Conservation (phyloP, 163 green algal genomes). For the Prototheca stagnorum region DNA sequence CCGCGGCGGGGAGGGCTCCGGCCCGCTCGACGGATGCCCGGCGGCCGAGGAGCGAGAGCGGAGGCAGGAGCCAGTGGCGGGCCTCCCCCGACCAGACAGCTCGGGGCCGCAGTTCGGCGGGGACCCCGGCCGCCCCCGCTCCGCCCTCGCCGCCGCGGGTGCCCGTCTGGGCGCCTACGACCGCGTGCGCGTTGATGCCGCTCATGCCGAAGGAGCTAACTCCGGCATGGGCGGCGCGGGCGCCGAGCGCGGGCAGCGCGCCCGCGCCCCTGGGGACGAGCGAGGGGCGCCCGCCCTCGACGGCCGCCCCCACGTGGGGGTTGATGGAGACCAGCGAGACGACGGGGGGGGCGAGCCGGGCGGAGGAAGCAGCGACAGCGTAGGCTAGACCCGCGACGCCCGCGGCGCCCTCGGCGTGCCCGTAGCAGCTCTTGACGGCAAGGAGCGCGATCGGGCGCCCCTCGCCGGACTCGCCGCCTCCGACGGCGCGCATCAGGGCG, state of each 20-base stretch:
- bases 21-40: not conserved
- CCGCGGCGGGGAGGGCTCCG: too few species aligned
- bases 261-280: not conserved
- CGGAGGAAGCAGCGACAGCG: too few species aligned
- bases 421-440: conserved; percentile 51
- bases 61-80: conserved; percentile 1
- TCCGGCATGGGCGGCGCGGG: conserved; percentile 10
- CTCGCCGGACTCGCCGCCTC: conserved; percentile 1
- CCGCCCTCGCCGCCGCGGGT: too few species aligned
- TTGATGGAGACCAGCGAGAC: conserved; percentile 47
- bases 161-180: too few species aligned
- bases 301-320: conserved; percentile 23
- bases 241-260: not conserved
- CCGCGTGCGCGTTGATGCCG: conserved; percentile 35
- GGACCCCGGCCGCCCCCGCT: too few species aligned
- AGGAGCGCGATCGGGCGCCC: conserved; percentile 31
- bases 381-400: conserved; percentile 48
- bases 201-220: conserved; percentile 73
- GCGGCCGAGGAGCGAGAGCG: not conserved
- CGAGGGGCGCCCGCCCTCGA: conserved; percentile 4
- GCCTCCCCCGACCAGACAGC: too few species aligned
- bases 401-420: conserved; percentile 60
- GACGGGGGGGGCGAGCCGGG: too few species aligned
- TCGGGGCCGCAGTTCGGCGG: too few species aligned
- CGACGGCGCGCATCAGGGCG: conserved; percentile 15